phyloP scores from a whole-genome alignment of 148 eudicot genomes.

The Agrostemma githago region DNA sequence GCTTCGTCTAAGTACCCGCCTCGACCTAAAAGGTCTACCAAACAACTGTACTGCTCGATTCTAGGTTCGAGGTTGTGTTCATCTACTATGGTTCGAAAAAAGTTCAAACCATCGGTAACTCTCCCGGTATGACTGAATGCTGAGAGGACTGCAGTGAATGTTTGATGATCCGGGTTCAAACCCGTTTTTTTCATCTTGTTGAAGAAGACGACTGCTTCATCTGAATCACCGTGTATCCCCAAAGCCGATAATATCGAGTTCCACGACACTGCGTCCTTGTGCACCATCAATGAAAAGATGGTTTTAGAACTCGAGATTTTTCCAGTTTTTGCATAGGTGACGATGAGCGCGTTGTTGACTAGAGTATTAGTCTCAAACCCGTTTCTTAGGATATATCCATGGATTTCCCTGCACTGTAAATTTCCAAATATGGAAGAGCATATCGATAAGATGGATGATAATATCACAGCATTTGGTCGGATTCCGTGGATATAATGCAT shows the following conservation, averaged over 20 bases:
- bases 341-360: constrained; percentile 33
- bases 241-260: constrained; percentile 37
- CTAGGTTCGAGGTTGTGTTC: constrained; percentile 26
- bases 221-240: constrained; percentile 34
- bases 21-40: constrained; percentile 54
- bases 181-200: constrained; percentile 30
- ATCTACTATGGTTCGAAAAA: constrained; percentile 34
- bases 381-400: constrained; percentile 30
- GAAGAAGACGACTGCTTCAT: constrained; percentile 27
- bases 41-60: constrained; percentile 44
- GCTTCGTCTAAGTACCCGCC: constrained; percentile 38
- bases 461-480: constrained; percentile 29
- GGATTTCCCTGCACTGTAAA: constrained; percentile 34
- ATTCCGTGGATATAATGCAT: constrained; percentile 35
- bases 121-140: constrained; percentile 46
- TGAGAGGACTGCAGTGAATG: constrained; percentile 42
- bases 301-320: constrained; percentile 27
- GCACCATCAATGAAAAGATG: constrained; percentile 32
- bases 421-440: constrained; percentile 18
- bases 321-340: constrained; percentile 38
- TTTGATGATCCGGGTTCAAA: constrained; percentile 30
- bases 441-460: constrained; percentile 25
- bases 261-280: constrained; percentile 44
- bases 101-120: constrained; percentile 33
- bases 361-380: constrained; percentile 28